Conservation (phyloP, 352 stramenopile species). For the Globisporangium paddicum region DNA sequence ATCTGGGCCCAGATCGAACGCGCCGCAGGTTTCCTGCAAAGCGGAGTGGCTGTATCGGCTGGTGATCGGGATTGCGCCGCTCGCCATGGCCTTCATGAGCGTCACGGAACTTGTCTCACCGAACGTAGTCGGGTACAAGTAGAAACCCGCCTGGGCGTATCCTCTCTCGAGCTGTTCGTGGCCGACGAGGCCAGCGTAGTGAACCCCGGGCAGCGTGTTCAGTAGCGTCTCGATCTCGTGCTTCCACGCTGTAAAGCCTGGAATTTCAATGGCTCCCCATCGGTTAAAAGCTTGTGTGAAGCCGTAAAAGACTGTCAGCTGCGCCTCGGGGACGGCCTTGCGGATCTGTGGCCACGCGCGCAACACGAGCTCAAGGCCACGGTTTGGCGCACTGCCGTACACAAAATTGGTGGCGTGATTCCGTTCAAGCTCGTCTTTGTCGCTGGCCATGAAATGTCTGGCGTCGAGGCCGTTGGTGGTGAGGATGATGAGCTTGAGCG, state of each 20-base stretch:
- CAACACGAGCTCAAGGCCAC: slow-evolving; percentile 70
- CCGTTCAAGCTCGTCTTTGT: slow-evolving; percentile 17
- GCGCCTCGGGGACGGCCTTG: slow-evolving; percentile 39
- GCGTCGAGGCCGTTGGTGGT: slow-evolving; percentile 76
- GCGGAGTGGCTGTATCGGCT: slow-evolving; percentile 61
- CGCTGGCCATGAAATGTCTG: slow-evolving; percentile 38
- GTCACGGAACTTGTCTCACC: slow-evolving; percentile 91
- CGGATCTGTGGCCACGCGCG: slow-evolving; percentile 70
- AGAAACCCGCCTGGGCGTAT: slow-evolving; percentile 80
- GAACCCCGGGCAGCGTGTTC: slow-evolving; percentile 36
- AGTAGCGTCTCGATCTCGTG: slow-evolving; percentile 30
- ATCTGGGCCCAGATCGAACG: slow-evolving; percentile 78
- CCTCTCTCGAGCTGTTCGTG: slow-evolving; percentile 63
- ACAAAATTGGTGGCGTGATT: slow-evolving; percentile 72
- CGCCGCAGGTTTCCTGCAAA: slow-evolving; percentile 52
- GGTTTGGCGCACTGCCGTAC: slow-evolving; percentile 82
- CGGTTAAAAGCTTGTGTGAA: slow-evolving; percentile 74
- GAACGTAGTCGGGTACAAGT: slow-evolving; percentile 88
- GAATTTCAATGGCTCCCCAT: slow-evolving; percentile 43
- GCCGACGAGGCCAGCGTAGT: slow-evolving; percentile 77
- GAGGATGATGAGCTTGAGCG: slow-evolving; percentile 39
- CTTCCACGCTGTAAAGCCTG: slow-evolving; percentile 62
- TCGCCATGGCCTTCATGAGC: slow-evolving; percentile 90
- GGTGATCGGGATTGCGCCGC: slow-evolving; percentile 89
- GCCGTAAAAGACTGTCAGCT: slow-evolving; percentile 86